These are phyloP conservation scores for Alternaria novae-zelandiae DNA, from an alignment of 2,329 filamentous ascomycete genomes.

Conservation along the genomic window DNA sequence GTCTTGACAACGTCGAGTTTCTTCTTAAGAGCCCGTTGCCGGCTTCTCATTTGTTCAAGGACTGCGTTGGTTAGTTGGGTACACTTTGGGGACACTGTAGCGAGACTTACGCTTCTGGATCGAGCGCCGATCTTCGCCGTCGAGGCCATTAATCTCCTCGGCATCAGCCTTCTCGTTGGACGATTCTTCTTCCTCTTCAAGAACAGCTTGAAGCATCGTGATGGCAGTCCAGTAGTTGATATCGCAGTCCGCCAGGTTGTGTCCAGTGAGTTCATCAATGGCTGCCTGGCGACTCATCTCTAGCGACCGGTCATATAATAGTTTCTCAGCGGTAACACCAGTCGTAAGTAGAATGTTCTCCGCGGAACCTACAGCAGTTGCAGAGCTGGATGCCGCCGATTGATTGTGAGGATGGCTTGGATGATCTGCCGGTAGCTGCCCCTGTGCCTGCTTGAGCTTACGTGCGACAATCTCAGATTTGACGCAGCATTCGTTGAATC, in stretches of 20 bases:
- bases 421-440: conserved; percentile 81
- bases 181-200: conserved; percentile 77
- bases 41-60: conserved; percentile 53
- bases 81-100: not conserved
- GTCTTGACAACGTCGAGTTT: conserved; percentile 53
- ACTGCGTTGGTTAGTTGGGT: conserved; percentile 47
- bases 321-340: conserved; percentile 90
- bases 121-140: conserved; percentile 74
- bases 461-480: conserved; percentile 94
- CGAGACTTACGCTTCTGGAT: conserved; percentile 71
- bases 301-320: conserved; percentile 96
- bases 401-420: conserved; percentile 85
- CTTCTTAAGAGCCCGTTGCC: conserved; percentile 52
- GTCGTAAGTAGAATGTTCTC: conserved; percentile 85
- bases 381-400: conserved; percentile 63
- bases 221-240: conserved; percentile 93
- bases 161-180: conserved; percentile 54
- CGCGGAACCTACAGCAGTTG: conserved; percentile 66
- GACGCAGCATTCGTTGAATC: conserved; percentile 96
- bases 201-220: conserved; percentile 90
- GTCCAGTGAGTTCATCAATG: conserved; percentile 93
- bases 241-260: conserved; percentile 86
- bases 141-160: conserved; percentile 62
- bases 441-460: conserved; percentile 85
- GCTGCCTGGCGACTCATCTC: conserved; percentile 96